Conservation (phyloP, 2,329 filamentous ascomycete genomes). For the Cercospora zeina region DNA sequence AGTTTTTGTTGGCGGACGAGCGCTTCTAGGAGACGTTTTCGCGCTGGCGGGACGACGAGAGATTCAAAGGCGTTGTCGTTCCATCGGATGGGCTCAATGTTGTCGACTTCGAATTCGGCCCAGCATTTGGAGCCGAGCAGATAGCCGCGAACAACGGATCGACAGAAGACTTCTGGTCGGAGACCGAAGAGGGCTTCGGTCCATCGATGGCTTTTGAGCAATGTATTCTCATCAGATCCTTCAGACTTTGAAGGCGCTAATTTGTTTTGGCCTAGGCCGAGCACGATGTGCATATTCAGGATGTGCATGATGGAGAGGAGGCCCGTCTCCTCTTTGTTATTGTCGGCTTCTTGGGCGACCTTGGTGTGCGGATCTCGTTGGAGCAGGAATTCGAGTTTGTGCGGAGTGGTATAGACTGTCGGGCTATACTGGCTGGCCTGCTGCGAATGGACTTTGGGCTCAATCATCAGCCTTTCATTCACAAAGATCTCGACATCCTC, state of each 20-base stretch:
- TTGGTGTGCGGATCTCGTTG: conserved; percentile 20
- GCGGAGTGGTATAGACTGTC: conserved; percentile 21
- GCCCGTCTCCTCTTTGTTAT: conserved; percentile 4
- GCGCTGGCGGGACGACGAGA: conserved; percentile 25
- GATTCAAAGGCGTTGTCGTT: conserved; percentile 27
- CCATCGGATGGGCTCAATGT: conserved; percentile 21
- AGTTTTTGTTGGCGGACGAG: conserved; percentile 24
- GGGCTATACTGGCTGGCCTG: conserved; percentile 21
- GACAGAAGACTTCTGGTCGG: conserved; percentile 24
- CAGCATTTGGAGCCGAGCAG: conserved; percentile 25
- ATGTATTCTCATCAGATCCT: conserved; percentile 2
- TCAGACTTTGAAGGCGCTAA: not conserved
- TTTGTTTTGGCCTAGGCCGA: conserved; percentile 12
- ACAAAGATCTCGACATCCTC: conserved; percentile 24
- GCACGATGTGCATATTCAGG: conserved; percentile 18
- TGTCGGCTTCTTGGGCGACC: conserved; percentile 6
- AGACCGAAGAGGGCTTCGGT: conserved; percentile 22
- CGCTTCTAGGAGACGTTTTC: conserved; percentile 27
- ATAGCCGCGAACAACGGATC: conserved; percentile 23
- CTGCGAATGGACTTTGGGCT: conserved; percentile 21
- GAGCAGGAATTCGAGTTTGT: conserved; percentile 23
- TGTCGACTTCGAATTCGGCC: conserved; percentile 27
- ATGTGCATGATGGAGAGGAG: conserved; percentile 17
- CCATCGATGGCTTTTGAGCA: conserved; percentile 21
- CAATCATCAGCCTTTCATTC: conserved; percentile 22